Conservation (phyloP, 805 yeast species). For the Sungouiella blattae region DNA sequence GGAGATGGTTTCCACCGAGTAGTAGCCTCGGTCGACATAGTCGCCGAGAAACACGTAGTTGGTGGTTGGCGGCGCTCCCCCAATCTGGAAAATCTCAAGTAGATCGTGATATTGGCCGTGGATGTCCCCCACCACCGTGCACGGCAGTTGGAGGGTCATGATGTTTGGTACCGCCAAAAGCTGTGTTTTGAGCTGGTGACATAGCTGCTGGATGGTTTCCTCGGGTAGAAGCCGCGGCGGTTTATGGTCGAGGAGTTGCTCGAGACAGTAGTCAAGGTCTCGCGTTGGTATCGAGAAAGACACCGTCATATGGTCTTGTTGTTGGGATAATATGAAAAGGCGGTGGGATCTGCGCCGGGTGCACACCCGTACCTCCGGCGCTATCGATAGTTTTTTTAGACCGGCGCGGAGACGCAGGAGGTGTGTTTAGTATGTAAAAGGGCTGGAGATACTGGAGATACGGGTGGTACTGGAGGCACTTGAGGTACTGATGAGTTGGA, state of each 20-base stretch:
- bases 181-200: conserved; percentile 68
- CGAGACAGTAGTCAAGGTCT: conserved; percentile 42
- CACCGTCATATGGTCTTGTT: conserved; percentile 36
- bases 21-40: conserved; percentile 93
- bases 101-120: conserved; percentile 97
- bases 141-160: conserved; percentile 78
- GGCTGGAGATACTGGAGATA: too few relatives aligned
- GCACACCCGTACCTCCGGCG: background rate
- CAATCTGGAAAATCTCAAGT: conserved; percentile 87
- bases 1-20: conserved; percentile 88
- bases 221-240: conserved; percentile 44
- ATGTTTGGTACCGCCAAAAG: conserved; percentile 81
- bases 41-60: conserved; percentile 93
- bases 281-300: conserved; percentile 29
- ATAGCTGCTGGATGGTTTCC: conserved; percentile 36
- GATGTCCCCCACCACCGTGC: conserved; percentile 95
- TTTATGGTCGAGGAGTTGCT: conserved; percentile 36
- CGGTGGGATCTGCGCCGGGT: background rate
- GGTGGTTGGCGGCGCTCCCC: conserved; percentile 90
- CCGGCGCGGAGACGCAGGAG: too few relatives aligned
- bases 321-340: too few relatives aligned
- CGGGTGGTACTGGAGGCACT: too few relatives aligned
- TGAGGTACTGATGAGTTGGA: too few relatives aligned
- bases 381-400: too few relatives aligned
- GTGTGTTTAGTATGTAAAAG: too few relatives aligned